phyloP scores from a whole-genome alignment of 2,329 filamentous ascomycete genomes.

The Xenoacremonium recifei region DNA sequence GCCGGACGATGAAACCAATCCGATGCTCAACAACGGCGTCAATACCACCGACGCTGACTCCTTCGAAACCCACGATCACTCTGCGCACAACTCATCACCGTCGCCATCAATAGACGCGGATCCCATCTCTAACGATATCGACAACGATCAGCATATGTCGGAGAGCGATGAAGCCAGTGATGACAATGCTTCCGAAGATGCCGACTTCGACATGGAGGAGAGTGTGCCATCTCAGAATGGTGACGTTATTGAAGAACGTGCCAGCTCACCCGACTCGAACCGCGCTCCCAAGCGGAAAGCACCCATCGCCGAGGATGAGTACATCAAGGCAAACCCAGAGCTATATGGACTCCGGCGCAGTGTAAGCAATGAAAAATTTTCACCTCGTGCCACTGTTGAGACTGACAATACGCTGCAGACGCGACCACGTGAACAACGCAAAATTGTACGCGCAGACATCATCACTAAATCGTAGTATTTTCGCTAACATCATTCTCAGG shows the following conservation, averaged over 20 bases:
- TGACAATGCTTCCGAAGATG: conserved; percentile 62
- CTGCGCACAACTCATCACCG: conserved; percentile 46
- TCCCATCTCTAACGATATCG: conserved; percentile 38
- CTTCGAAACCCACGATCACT: conserved; percentile 66
- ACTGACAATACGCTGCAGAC: conserved; percentile 40
- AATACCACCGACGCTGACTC: conserved; percentile 64
- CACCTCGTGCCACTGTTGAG: conserved; percentile 24
- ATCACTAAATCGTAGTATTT: conserved; percentile 3
- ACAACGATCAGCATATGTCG: conserved; percentile 40
- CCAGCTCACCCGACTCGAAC: conserved; percentile 69
- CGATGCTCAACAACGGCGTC: conserved; percentile 36
- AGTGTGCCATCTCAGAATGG: conserved; percentile 48
- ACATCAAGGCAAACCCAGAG: conserved; percentile 88
- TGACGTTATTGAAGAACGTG: conserved; percentile 51
- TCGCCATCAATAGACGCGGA: conserved; percentile 43
- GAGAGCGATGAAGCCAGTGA: conserved; percentile 48
- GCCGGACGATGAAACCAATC: conserved; percentile 47
- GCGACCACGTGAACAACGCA: conserved; percentile 57
- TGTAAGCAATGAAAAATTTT: conserved; percentile 54
- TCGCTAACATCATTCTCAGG: conserved; percentile 30
- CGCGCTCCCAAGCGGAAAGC: conserved; percentile 72
- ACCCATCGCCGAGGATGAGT: conserved; percentile 70
- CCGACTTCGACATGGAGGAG: conserved; percentile 74
- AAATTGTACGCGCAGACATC: conserved; percentile 47
- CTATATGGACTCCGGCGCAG: conserved; percentile 92